Percentiles rank a stretch among this genome's conserved stretches.
phyloP scores from a whole-genome alignment of 805 yeast species.

The Priceomyces castillae region DNA sequence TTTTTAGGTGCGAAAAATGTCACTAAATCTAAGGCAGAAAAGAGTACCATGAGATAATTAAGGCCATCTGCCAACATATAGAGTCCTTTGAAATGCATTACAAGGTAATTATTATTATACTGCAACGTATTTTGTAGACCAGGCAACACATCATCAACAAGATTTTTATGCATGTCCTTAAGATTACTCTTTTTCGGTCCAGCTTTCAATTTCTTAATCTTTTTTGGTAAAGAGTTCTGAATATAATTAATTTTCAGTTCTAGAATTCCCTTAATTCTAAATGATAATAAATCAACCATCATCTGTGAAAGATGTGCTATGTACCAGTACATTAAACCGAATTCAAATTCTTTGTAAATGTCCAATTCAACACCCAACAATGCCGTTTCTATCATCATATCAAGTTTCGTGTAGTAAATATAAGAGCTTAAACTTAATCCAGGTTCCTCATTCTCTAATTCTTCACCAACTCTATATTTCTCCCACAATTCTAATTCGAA shows the following conservation, averaged over 20 bases:
- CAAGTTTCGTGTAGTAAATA: constrained; percentile 63
- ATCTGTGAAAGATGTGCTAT: constrained; percentile 46
- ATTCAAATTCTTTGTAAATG: constrained; percentile 69
- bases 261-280: constrained; percentile 34
- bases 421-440: constrained; percentile 70
- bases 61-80: constrained; percentile 19
- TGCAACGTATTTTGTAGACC: constrained; percentile 23
- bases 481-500: constrained; percentile 50
- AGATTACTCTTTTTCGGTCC: constrained; percentile 48
- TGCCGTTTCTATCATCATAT: constrained; percentile 68
- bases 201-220: constrained; percentile 47
- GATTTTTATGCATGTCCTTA: constrained; percentile 25
- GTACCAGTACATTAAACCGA: constrained; percentile 67
- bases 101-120: constrained; percentile 22
- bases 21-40: constrained; percentile 18
- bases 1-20: constrained; percentile 27
- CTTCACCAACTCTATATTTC: constrained; percentile 37
- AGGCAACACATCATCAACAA: constrained; percentile 35
- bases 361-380: constrained; percentile 75
- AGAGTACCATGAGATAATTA: constrained; percentile 15
- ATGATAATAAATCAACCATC: constrained; percentile 42
- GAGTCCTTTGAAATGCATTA: constrained; percentile 17
- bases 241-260: constrained; percentile 33
- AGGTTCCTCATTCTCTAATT: constrained; percentile 29
- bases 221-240: constrained; percentile 34